A percentile compares a stretch with the other conserved stretches of the same genome.
These are phyloP conservation scores for Usnea hakonensis DNA, from an alignment of 495 filamentous ascomycete species.

Conservation along the genomic window DNA sequence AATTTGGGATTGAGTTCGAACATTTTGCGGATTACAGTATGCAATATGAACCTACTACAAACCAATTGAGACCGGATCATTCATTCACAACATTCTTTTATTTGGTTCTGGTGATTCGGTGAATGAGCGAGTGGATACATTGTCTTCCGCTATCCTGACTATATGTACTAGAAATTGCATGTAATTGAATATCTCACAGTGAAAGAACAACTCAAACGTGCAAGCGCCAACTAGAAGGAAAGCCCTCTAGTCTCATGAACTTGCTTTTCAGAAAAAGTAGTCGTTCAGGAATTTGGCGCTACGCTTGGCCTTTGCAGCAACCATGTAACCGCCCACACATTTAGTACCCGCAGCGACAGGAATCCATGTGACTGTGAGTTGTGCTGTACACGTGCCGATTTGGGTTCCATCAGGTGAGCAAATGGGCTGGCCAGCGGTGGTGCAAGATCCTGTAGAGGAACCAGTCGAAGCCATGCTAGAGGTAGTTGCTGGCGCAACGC, in stretches of 20 bases:
- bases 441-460: conserved; percentile 14
- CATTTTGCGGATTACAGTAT: too few species aligned
- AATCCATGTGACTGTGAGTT: conserved; percentile 19
- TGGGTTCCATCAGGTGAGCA: conserved; percentile 24
- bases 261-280: neutral
- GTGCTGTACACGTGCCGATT: conserved; percentile 22
- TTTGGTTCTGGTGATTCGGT: neutral
- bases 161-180: neutral
- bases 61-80: too few species aligned
- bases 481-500: conserved; percentile 3
- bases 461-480: conserved; percentile 5
- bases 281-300: conserved; percentile 6
- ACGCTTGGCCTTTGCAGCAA: conserved; percentile 15
- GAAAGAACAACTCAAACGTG: neutral
- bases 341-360: conserved; percentile 22
- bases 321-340: conserved; percentile 19
- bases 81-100: too few species aligned
- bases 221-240: neutral
- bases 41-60: too few species aligned
- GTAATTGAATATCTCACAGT: neutral
- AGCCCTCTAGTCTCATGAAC: neutral
- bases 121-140: neutral
- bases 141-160: neutral
- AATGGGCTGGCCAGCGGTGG: conserved; percentile 16
- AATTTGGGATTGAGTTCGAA: too few species aligned